Conservation (phyloP, 345 rosid genomes). For the Corymbia maculata region DNA sequence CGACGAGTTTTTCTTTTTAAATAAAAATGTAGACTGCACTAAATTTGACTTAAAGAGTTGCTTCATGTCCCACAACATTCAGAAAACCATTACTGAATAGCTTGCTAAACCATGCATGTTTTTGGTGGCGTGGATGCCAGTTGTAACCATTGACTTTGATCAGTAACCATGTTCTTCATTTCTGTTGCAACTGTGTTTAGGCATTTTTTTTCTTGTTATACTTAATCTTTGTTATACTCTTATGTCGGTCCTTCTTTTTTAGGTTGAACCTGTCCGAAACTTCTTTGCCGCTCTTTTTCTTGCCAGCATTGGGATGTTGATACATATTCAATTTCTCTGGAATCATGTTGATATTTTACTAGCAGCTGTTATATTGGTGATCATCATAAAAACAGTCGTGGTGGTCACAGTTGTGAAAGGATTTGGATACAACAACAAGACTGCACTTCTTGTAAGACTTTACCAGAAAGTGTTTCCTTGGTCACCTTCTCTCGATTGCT, state of each 20-base stretch:
- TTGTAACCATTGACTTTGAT: neutral
- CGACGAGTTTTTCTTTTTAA: neutral
- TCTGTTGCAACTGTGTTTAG: neutral
- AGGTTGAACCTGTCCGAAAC: slow-evolving; percentile 94
- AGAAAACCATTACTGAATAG: neutral
- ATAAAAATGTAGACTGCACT: neutral
- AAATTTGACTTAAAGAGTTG: neutral
- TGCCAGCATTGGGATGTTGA: slow-evolving; percentile 91
- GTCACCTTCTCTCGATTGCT: neutral
- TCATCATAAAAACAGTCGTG: slow-evolving; percentile 63
- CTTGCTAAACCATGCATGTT: neutral
- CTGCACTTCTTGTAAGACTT: slow-evolving; percentile 69
- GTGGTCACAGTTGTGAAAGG: slow-evolving; percentile 65
- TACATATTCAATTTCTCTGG: slow-evolving; percentile 89
- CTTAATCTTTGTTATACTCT: neutral
- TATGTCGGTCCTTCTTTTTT: slow-evolving; percentile 2
- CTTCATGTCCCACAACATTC: neutral
- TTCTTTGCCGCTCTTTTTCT: slow-evolving; percentile 92
- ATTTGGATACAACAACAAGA: slow-evolving; percentile 85
- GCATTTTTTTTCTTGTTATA: neutral
- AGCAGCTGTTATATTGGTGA: slow-evolving; percentile 75
- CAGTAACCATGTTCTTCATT: neutral
- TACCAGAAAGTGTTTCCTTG: neutral
- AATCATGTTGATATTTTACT: slow-evolving; percentile 81
- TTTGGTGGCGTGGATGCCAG: neutral